Evolutionary conservation across 805 yeast genomes (phyloP), one percentile per base, ranked within the genome.

Genomic region (Nakazawaea ernobii): DNA sequence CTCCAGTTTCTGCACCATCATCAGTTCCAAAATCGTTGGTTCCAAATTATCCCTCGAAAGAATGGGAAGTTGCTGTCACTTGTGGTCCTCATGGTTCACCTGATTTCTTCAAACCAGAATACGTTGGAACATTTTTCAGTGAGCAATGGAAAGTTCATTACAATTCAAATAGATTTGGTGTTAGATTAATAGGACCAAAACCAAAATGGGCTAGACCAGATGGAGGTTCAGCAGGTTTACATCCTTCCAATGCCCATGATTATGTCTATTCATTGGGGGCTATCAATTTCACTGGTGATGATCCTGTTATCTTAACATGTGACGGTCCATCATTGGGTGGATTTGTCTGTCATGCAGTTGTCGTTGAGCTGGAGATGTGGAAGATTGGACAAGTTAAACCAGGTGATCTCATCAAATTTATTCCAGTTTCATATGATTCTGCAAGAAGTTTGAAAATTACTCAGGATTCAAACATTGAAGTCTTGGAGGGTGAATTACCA

Each of bases 251-350:
- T 67, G 91, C 96, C 38, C 98, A 92, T 63, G 99, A 92, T 70
- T 94, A 92, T 61, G 98, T 92, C 45, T 92, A 92, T 65, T 89
- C 98, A 0, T 70, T 90, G 45, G 98, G 99, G 58, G 98, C 99
- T 28, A 84, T 92, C 65, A 94, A 94, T 68, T 94, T 94, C 65
- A 94, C 98, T 32, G 99, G 99, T 67, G 98, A 94, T 68, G 98
- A 92, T 67, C 98, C 98, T 1, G 99, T 92, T 32, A 90, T 92
- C 53, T 75, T 92, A 65, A 89, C 98, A 2, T 88, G 97, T 62
- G 99, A 92, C 68, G 98, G 98, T 53, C 98, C 99, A 37, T 86
- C 96, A 9, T 77, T 92, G 49, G 98, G 99, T 60, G 99, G 99
- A 1, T 94, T 92, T 61, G 97, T 92, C 32, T 92, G 98, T 67